These are phyloP conservation scores for Auriscalpium microsporum DNA, from an alignment of 768 basidiomycete genomes.

Conservation along the genomic window DNA sequence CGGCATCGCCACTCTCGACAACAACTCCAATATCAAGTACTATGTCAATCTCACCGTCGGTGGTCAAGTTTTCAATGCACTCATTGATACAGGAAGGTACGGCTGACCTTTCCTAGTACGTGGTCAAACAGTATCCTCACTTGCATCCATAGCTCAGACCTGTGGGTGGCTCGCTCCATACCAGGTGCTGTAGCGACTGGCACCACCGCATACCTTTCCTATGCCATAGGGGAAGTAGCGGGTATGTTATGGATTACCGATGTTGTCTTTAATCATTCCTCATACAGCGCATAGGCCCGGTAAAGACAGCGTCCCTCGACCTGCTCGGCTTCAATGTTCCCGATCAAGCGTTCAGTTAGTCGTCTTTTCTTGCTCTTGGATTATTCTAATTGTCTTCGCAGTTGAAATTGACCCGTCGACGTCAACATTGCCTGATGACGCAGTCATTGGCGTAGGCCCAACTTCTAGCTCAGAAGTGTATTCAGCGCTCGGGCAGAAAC, in stretches of 20 bases:
- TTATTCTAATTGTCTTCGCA: too few relatives aligned
- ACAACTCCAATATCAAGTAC: slow-evolving; percentile 29
- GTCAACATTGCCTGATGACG: too few relatives aligned
- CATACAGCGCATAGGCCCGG: slow-evolving; percentile 24
- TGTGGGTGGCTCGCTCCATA: slow-evolving; percentile 47
- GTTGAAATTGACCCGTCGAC: too few relatives aligned
- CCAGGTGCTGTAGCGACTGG: slow-evolving; percentile 31
- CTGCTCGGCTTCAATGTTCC: slow-evolving; percentile 37
- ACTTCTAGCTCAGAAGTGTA: slow-evolving; percentile 19
- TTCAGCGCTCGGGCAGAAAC: slow-evolving; percentile 1
- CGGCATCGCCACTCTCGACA: slow-evolving; percentile 19
- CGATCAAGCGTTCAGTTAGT: slow-evolving; percentile 37
- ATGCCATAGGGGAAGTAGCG: slow-evolving; percentile 43
- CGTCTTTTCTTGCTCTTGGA: too few relatives aligned
- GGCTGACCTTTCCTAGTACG: neutral
- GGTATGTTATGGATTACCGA: slow-evolving; percentile 4
- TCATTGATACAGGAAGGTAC: slow-evolving; percentile 41
- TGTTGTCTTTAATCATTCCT: neutral
- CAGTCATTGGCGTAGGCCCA: slow-evolving; percentile 27
- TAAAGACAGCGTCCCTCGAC: slow-evolving; percentile 34
- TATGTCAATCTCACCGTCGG: slow-evolving; percentile 32
- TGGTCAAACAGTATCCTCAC: too few relatives aligned
- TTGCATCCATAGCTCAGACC: slow-evolving; percentile 40
- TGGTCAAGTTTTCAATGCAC: slow-evolving; percentile 21
- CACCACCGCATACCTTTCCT: slow-evolving; percentile 32